Evolutionary conservation across 164 flowering plant genomes (phyloP).

Genomic region (Platanus orientalis): DNA sequence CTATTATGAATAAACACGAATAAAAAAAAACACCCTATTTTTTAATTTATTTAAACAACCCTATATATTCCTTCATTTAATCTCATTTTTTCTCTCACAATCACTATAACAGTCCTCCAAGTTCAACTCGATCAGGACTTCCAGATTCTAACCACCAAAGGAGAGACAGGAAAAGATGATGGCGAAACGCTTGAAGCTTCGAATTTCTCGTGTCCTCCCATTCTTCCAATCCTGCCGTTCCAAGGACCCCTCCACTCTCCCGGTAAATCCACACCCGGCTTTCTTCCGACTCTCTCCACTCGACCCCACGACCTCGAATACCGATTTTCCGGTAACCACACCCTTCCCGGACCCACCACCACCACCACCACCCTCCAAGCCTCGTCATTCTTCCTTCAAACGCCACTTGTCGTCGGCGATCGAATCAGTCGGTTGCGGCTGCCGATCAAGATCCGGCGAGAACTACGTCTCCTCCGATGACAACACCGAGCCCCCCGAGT

Average conservation of each 20-base stretch:
- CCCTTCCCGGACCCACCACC: slow-evolving; percentile 10
- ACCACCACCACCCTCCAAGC: slow-evolving; percentile 13
- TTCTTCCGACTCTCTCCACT: slow-evolving; percentile 16
- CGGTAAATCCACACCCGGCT: slow-evolving; percentile 18
- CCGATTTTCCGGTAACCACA: slow-evolving; percentile 5
- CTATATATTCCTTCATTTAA: no score
- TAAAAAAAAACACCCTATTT: no score
- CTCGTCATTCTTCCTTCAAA: slow-evolving; percentile 13
- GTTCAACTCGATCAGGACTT: no score
- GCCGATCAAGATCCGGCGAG: slow-evolving; percentile 7
- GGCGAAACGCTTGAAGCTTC: slow-evolving; percentile 37
- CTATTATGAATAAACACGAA: neutral
- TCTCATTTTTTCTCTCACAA: no score
- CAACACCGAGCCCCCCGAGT: slow-evolving; percentile 4
- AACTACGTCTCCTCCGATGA: neutral
- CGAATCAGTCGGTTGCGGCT: slow-evolving; percentile 20
- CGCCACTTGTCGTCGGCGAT: slow-evolving; percentile 14
- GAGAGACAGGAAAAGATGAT: slow-evolving; percentile 15
- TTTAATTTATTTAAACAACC: no score
- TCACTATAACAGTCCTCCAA: no score
- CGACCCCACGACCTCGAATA: slow-evolving; percentile 19
- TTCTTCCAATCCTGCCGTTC: slow-evolving; percentile 37
- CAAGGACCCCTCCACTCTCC: slow-evolving; percentile 20
- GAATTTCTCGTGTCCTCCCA: slow-evolving; percentile 23
- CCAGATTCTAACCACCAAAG: no score